Conservation (phyloP, 768 basidiomycete species). For the Chlorophyllum brunneum region DNA sequence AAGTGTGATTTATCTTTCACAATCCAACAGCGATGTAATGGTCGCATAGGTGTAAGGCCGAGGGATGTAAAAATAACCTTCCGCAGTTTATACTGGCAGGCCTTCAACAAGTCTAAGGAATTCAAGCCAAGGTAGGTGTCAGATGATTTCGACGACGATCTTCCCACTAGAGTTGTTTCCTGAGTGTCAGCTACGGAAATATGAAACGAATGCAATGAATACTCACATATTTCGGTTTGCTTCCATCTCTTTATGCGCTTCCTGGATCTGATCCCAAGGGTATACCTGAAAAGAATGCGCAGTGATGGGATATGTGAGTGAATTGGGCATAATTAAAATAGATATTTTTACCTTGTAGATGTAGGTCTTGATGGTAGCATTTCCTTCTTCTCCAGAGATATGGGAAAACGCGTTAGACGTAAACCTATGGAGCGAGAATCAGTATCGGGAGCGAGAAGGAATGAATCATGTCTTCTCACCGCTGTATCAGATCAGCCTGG, state of each 20-base stretch:
- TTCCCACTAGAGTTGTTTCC: conserved; percentile 34
- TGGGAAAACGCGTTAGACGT: conserved; percentile 46
- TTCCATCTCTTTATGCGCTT: conserved; percentile 84
- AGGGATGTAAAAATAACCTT: conserved; percentile 3
- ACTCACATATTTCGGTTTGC: conserved; percentile 45
- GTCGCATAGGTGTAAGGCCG: background rate
- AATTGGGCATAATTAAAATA: conserved; percentile 2
- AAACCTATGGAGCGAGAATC: conserved; percentile 38
- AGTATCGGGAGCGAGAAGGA: background rate
- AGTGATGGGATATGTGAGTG: conserved; percentile 4
- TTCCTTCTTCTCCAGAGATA: conserved; percentile 54
- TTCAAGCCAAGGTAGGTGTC: background rate
- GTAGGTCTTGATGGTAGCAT: conserved; percentile 64
- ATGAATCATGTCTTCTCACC: conserved; percentile 30
- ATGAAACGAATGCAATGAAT: conserved; percentile 4
- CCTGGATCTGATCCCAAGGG: conserved; percentile 73
- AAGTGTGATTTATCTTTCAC: background rate
- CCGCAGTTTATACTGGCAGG: conserved; percentile 9
- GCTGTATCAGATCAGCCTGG: conserved; percentile 65
- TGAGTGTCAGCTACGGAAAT: conserved; percentile 1
- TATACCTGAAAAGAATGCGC: conserved; percentile 50
- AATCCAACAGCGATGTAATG: conserved; percentile 1
- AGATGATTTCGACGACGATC: conserved; percentile 40
- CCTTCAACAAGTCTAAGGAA: background rate
- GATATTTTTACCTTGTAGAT: conserved; percentile 62